A percentile compares a stretch with the other conserved stretches of the same genome.
phyloP scores from a whole-genome alignment of 2,329 filamentous ascomycete genomes.

The Penicillium oxalicum region DNA sequence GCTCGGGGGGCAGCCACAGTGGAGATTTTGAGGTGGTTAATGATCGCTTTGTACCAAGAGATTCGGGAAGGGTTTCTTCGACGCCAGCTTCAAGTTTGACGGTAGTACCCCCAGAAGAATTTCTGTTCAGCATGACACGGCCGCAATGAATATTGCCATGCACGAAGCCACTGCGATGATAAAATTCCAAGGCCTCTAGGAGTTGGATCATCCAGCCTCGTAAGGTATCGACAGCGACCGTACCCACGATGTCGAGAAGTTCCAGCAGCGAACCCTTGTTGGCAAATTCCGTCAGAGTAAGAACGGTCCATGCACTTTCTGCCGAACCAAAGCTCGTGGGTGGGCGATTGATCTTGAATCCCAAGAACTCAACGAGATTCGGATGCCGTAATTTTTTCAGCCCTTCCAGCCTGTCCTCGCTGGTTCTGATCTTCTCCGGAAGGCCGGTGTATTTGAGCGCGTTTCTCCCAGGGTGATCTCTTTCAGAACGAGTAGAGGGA shows the following conservation, averaged over 20 bases:
- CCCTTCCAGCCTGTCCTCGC: conserved; percentile 70
- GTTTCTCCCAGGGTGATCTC: conserved; percentile 56
- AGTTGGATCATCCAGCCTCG: conserved; percentile 89
- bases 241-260: conserved; percentile 70
- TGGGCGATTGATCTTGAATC: conserved; percentile 67
- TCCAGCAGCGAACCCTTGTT: conserved; percentile 79
- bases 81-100: conserved; percentile 51
- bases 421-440: conserved; percentile 70
- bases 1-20: conserved; percentile 78
- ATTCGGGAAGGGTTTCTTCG: conserved; percentile 45
- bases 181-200: conserved; percentile 78
- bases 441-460: conserved; percentile 54
- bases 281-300: conserved; percentile 67
- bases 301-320: conserved; percentile 60
- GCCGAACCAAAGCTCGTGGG: conserved; percentile 35
- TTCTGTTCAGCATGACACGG: conserved; percentile 72
- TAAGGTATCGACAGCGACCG: conserved; percentile 66
- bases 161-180: conserved; percentile 76
- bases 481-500: conserved; percentile 66
- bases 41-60: conserved; percentile 39
- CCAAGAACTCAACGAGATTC: conserved; percentile 71
- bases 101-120: conserved; percentile 59
- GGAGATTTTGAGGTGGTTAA: conserved; percentile 62
- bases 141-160: conserved; percentile 77
- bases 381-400: conserved; percentile 69